Base-by-base conservation (phyloP, 2,329 filamentous ascomycete species). In the Colletotrichum godetiae region DNA sequence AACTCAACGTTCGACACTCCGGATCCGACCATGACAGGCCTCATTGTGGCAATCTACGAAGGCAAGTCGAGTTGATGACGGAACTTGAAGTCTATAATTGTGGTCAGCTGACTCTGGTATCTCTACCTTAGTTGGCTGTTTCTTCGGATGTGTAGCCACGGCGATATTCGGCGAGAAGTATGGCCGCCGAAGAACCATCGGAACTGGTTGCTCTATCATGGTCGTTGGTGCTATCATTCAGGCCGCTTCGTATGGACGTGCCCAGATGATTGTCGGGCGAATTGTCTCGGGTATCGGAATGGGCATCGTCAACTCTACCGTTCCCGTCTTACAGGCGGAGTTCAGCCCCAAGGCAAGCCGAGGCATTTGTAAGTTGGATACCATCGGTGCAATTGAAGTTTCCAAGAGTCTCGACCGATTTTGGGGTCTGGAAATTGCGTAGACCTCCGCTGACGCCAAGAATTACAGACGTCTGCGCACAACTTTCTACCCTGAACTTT, bases 21-120 rank as follows among this genome's bases (percentile, higher is more conserved):
- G 8, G 77, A 76, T 24, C 77, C 84, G 1, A 80, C 83, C 4
- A 82, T 87, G 78, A 82, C 85, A 12, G 84, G 84, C 5, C 74
- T 87, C 1, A 87, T 88, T 42, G 86, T 87, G 2, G 84, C 85
- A 13, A 87, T 87, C 13, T 85, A 82, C 60, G 83, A 85, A 75
- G 80, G 80, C 79, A 52, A 13, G 59, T 55, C n/a, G n/a, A 10
- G n/a, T 22, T 5, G 29, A 7, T 15, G 58, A 13, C 5, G 10
- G 22, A 2, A 5, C 15, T 29, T 5, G 4, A 11, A 11, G 12
- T 33, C 22, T 13, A 7, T 2, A 15, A 31, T 55, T 4, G 8
- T 11, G 2, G 37, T 42, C 37, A 19, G n/a, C 49, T 56, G 31
- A 65, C 31, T 5, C 7, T 27, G 6, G 3, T 8, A 15, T 10